phyloP scores from a whole-genome alignment of 768 basidiomycete species.

The Imleria badia region DNA sequence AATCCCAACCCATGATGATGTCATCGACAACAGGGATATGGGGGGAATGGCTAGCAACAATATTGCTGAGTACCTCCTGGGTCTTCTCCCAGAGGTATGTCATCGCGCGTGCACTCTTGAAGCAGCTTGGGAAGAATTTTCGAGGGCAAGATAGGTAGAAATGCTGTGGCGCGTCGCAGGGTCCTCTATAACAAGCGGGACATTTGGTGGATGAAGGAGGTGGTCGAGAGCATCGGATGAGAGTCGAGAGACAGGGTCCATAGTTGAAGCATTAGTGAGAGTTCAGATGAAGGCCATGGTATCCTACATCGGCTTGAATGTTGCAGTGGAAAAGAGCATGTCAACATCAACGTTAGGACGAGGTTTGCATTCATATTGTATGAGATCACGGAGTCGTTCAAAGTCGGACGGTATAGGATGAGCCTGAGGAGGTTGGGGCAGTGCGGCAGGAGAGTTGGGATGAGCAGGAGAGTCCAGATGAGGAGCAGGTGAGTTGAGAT shows the following conservation, averaged over 20 bases:
- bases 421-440: too few species aligned
- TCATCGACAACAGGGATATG: not conserved
- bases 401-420: too few species aligned
- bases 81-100: constrained; percentile 23
- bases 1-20: not conserved
- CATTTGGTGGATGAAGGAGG: not conserved
- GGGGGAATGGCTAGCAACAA: not conserved
- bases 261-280: not conserved
- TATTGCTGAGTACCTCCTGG: not conserved
- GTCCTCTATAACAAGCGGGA: not conserved
- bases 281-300: not conserved
- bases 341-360: not conserved
- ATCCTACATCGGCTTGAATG: not conserved
- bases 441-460: too few species aligned
- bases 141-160: not conserved
- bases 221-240: not conserved
- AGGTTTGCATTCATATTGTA: too few species aligned
- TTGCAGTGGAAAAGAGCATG: not conserved
- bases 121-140: not conserved
- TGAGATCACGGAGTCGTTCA: too few species aligned
- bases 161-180: too few species aligned
- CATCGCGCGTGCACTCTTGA: constrained; percentile 26
- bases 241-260: not conserved
- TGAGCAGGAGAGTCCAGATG: too few species aligned
- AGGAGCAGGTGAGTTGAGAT: too few species aligned